phyloP scores from a whole-genome alignment of 139 green algal genomes.

The Medakamo hakoo region DNA sequence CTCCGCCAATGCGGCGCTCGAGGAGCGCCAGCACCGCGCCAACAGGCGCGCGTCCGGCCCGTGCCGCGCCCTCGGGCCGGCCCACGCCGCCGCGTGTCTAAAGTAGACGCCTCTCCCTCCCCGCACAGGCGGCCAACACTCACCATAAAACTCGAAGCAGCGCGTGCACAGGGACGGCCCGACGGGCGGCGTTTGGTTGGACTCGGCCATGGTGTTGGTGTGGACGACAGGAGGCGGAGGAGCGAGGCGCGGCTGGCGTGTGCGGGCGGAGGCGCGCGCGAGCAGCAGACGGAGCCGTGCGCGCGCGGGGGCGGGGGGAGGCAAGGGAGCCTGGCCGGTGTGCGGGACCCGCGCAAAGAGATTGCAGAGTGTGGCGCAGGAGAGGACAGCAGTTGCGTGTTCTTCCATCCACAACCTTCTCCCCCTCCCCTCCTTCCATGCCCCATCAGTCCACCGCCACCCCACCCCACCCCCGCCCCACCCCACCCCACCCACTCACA shows the following conservation, averaged over 20 bases:
- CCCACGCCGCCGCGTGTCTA: too few species aligned
- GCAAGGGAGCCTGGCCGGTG: too few species aligned
- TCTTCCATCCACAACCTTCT: too few species aligned
- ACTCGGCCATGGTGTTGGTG: neutral
- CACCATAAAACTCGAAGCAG: neutral
- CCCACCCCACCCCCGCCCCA: too few species aligned
- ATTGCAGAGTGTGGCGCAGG: too few species aligned
- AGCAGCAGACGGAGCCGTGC: neutral
- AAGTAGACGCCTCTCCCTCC: too few species aligned
- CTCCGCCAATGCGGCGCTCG: neutral
- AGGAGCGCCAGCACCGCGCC: neutral
- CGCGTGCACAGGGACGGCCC: neutral
- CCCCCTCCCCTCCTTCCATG: neutral
- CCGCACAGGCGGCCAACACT: neutral
- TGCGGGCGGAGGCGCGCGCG: too few species aligned
- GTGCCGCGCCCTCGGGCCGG: too few species aligned
- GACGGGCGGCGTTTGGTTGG: neutral
- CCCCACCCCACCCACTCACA: neutral
- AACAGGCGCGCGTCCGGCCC: too few species aligned
- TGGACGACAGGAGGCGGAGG: neutral
- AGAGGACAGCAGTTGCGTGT: too few species aligned
- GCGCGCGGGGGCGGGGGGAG: too few species aligned
- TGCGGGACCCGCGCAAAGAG: too few species aligned
- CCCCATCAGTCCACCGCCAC: neutral
- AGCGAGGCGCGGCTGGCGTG: neutral